These are phyloP conservation scores for Angophora floribunda DNA, from an alignment of 345 rosid species.

Conservation along the genomic window DNA sequence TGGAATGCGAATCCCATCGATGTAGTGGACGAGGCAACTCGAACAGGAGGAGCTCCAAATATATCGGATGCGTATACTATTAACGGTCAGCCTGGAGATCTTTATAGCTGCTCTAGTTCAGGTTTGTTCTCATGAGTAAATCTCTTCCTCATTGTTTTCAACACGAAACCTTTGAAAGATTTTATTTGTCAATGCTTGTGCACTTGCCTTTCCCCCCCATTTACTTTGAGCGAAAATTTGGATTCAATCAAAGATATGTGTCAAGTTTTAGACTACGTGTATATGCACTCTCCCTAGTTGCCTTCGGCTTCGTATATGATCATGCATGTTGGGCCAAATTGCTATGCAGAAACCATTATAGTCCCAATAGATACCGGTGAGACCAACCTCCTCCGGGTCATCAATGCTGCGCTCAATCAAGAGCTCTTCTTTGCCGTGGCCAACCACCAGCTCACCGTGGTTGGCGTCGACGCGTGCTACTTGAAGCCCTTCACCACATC, in stretches of 20 bases:
- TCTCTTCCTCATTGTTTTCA: background rate
- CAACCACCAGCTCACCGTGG: slow-evolving; percentile 67
- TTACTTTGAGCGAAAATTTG: background rate
- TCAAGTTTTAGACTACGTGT: background rate
- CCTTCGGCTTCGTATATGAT: background rate
- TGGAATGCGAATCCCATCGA: slow-evolving; percentile 81
- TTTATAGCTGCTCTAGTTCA: slow-evolving; percentile 56
- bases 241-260: background rate
- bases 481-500: slow-evolving; percentile 65
- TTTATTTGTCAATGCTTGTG: background rate
- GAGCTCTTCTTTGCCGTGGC: slow-evolving; percentile 76
- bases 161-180: slow-evolving; percentile 21
- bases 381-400: slow-evolving; percentile 70
- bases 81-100: slow-evolving; percentile 90
- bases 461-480: slow-evolving; percentile 81
- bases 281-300: background rate
- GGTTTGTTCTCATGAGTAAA: background rate
- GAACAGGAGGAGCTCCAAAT: slow-evolving; percentile 71
- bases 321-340: background rate
- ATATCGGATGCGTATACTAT: slow-evolving; percentile 74
- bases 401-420: slow-evolving; percentile 84
- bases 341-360: slow-evolving; percentile 42
- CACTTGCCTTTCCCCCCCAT: background rate
- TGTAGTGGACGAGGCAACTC: slow-evolving; percentile 52
- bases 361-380: slow-evolving; percentile 58